Evolutionary conservation across 2,329 filamentous ascomycete genomes (phyloP), one percentile per base, ranked within the genome.

Genomic region (Plectosphaerella sp.): DNA sequence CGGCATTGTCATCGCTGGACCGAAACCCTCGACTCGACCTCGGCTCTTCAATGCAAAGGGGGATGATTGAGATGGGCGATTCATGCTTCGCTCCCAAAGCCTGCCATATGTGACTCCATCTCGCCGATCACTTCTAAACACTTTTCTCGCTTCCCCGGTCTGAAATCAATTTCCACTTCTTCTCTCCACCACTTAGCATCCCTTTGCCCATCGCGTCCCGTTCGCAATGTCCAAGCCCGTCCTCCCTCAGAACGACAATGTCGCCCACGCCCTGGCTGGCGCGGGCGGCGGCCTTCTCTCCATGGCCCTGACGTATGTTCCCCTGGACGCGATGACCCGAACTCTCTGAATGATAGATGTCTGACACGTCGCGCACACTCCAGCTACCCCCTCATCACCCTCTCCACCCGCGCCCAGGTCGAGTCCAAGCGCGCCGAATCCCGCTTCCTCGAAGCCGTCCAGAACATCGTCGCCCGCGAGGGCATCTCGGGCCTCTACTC

Each of bases 331-430:
- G 28, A 33, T 33, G 28, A 33, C 3, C 28, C 28, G 28, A 33
- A 9, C 4, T 10, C 28, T 33, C 28, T 33, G 28, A 33, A 33
- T 33, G 28, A 33, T 33, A 12, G 28, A 33, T 35, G 18, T 1
- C 18, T 35, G 14, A 35, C 18, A 5, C 5, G 14, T 14, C 9
- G 39, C 37, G 28, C 22, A 5, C 22, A 22, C 37, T 20, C 18
- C 65, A 94, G 90, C 60, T 97, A 97, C 71, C 94, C 94, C 42
- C 85, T 99, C 62, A 96, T 99, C 67, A 97, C 94, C 35, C 87
- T 99, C 58, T 99, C 94, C 20, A 99, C 94, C 35, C 89, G 94
- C 67, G 94, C 94, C 43, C 94, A 99, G 72, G 93, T 99, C 69
- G 94, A 99, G 74, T 97, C 94, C 54, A 94, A 90, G 72, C 91